Base-by-base conservation (phyloP, 805 yeast species). In the Kodamaea laetipori region DNA sequence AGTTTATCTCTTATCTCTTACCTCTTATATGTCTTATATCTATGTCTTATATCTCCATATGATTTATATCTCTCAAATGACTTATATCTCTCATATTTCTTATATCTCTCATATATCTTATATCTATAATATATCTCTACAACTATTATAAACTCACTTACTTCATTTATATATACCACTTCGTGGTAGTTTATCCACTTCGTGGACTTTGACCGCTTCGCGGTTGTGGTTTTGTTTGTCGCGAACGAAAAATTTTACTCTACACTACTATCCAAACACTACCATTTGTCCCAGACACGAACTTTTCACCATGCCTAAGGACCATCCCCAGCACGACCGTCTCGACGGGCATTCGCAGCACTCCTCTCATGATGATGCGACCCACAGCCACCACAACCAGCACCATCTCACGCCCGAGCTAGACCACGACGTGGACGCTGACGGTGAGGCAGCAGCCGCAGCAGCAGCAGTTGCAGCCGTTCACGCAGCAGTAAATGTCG, bases 381-480 rank as follows among this genome's bases (percentile, higher is more conserved):
- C 34, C 9, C 32, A 17, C 32, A 23, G 30, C 3, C 43, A 39
- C 21, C 37, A 32, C 31, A 37, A 31, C 35, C 19, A 24, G 18
- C 23, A 39, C 31, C 41, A 28, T 18, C 41, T 17, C 28, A 7
- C n/a, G 24, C 15, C 19, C 12, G 23, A 27, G 16, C 27, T 27
- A 13, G 35, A 31, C 23, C 37, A 24, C 19, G 27, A 33, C 27
- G 32, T 37, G 26, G 36, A 32, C 26, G 30, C 5, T 27, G 32
- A 43, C 16, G 41, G 35, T 11, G 46, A 37, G 3, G 41, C 37
- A 2, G 41, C 39, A 10, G 39, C 39, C 9, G 39, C 45, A 21
- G 42, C 46, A 12, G 42, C 46, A 9, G 45, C 45, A 3, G 45
- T 42, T 12, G 45, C 45, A 30, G 45, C 45, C 32, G 45, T 42